A percentile compares a stretch with the other conserved stretches of the same genome.
These are phyloP conservation scores for Xenoacremonium recifei DNA, from an alignment of 2,329 filamentous ascomycete genomes.

Conservation along the genomic window DNA sequence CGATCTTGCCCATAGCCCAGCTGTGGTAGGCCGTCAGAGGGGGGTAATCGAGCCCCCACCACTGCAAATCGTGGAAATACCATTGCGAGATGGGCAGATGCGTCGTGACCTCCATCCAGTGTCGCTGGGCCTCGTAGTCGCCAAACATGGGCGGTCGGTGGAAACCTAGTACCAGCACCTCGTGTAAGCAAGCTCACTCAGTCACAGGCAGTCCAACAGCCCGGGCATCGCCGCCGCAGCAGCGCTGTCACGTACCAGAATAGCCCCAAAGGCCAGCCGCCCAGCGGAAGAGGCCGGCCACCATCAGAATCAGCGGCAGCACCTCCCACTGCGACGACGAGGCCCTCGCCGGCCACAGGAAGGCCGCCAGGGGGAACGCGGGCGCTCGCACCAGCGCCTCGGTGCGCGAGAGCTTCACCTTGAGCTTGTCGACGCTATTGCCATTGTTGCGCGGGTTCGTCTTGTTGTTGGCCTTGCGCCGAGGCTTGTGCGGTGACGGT, in stretches of 20 bases:
- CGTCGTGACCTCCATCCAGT: constrained; percentile 98
- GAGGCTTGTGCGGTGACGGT: constrained; percentile 57
- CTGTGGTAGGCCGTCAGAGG: constrained; percentile 98
- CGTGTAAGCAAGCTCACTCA: too few species aligned
- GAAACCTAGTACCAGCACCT: constrained; percentile 55
- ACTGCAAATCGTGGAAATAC: constrained; percentile 96
- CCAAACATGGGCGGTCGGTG: constrained; percentile 86
- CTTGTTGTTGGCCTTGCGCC: constrained; percentile 59
- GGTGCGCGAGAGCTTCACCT: constrained; percentile 26
- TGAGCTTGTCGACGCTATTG: constrained; percentile 38
- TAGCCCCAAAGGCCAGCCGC: constrained; percentile 91
- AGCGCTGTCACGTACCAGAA: constrained; percentile 78
- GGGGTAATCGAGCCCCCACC: constrained; percentile 98
- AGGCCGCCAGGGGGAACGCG: constrained; percentile 87
- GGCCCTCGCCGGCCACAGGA: constrained; percentile 87
- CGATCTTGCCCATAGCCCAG: constrained; percentile 89
- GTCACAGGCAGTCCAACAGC: neutral
- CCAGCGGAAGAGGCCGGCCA: constrained; percentile 90
- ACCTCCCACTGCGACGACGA: constrained; percentile 89
- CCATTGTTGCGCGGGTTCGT: constrained; percentile 44
- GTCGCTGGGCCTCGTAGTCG: constrained; percentile 95
- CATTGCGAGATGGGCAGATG: constrained; percentile 88
- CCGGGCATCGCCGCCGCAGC: too few species aligned
- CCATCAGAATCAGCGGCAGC: constrained; percentile 84
- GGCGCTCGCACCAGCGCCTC: constrained; percentile 58